Evolutionary conservation across 1,139 yeast genomes (phyloP), one percentile per base, ranked within the genome.

Genomic region (Suhomyces anneliseae): DNA sequence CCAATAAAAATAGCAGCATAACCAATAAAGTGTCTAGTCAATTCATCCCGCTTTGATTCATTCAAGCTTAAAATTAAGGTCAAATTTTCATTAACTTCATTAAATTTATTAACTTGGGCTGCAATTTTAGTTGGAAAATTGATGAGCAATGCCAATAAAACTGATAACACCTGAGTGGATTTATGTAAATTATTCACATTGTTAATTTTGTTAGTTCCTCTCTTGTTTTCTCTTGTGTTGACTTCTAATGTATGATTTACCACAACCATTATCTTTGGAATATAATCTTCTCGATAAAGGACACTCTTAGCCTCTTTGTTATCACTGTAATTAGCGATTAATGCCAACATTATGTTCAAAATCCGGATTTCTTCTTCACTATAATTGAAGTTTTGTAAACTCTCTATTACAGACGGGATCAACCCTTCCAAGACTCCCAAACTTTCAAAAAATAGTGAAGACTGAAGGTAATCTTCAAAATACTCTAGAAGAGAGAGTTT

Each of bases 1-100:
- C 53, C 47, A 11, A 58, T 19, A n/a, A 57, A 43, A 12, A 57
- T 48, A 15, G 53, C 38, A 19, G 47, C 47, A 44, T 58, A 57
- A 15, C 61, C 62, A 4, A 51, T 12, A 42, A 57, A 51, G 39
- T 57, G 55, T 11, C 37, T 19, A 6, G 14, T 15, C 11, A 47
- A 42, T 26, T 48, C 50, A 9, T 52, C 44, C 6, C 27, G 34
- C 5, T 26, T 26, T 8, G 11, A 19, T 7, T 35, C 32, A 6
- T 29, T 9, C 19, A 52, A 37, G 19, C 36, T 36, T 29, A 42
- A 12, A 12, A 52, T 27, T 14, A 40, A 19, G 5, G 33, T n/a
- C 7, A 48, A 40, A 10, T 46, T 49, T 12, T 36, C 32, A 24
- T 39, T 46, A 6, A 48, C 15, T 7, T 35, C 43, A 8, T 34